Evolutionary conservation across 1,139 yeast species (phyloP).

Genomic region (Debaryomycetaceae sp.): DNA sequence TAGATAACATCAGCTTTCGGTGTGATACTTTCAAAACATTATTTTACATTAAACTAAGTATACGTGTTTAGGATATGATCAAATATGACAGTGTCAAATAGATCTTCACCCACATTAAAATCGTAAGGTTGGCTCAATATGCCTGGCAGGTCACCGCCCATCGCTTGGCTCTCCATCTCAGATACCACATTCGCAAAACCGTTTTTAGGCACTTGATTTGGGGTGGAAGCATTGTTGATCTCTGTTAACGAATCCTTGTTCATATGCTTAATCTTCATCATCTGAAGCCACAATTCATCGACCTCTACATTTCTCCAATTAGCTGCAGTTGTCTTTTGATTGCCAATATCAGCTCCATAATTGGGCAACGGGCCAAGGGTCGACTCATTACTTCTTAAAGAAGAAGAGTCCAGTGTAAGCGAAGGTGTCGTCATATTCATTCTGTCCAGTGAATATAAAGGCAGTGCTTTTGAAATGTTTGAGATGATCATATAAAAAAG

Average conservation of each 20-base stretch:
- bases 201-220: not conserved
- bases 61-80: not conserved
- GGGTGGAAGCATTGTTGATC: not conserved
- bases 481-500: too few species aligned
- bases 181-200: not conserved
- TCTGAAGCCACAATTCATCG: slow-evolving; percentile 28
- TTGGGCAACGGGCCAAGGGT: not conserved
- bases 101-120: not conserved
- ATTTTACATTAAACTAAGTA: not conserved
- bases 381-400: not conserved
- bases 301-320: slow-evolving; percentile 12
- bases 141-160: not conserved
- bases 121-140: not conserved
- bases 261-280: slow-evolving; percentile 22
- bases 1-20: not conserved
- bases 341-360: not conserved
- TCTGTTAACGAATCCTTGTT: slow-evolving; percentile 25
- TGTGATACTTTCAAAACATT: not conserved
- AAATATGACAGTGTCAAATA: not conserved
- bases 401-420: not conserved
- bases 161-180: not conserved
- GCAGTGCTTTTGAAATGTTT: not conserved
- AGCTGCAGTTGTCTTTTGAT: too few species aligned
- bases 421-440: not conserved
- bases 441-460: not conserved